phyloP scores from a whole-genome alignment of 345 rosid genomes.

The Aethionema arabicum region DNA sequence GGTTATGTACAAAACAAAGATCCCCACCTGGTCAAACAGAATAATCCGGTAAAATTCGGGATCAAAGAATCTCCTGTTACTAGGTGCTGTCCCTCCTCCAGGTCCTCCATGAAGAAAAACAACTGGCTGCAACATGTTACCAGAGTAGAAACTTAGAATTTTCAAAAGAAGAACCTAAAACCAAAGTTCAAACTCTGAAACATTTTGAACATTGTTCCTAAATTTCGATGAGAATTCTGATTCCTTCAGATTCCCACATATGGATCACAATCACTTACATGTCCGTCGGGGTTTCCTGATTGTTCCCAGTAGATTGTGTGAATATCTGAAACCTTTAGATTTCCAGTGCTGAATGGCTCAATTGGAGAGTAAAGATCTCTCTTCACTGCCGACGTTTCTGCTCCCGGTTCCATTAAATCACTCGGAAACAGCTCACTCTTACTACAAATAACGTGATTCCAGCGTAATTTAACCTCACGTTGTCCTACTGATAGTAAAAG shows the following conservation, averaged over 20 bases:
- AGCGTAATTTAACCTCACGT: not conserved
- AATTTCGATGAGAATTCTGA: not conserved
- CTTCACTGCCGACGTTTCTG: slow-evolving; percentile 41
- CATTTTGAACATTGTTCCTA: not conserved
- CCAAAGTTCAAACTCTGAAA: not conserved
- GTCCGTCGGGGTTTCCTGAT: slow-evolving; percentile 86
- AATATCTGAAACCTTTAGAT: slow-evolving; percentile 75
- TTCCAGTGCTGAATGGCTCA: slow-evolving; percentile 69
- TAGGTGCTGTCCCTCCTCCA: slow-evolving; percentile 90
- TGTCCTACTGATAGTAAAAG: not conserved
- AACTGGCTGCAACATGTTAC: slow-evolving; percentile 63
- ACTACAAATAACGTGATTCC: not conserved
- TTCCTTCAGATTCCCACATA: not conserved
- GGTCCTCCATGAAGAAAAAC: slow-evolving; percentile 98
- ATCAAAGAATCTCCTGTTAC: slow-evolving; percentile 81
- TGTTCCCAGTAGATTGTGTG: slow-evolving; percentile 85
- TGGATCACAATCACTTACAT: slow-evolving; percentile 47
- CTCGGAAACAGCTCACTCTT: slow-evolving; percentile 37
- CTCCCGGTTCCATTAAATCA: slow-evolving; percentile 46
- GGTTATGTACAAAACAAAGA: not conserved
- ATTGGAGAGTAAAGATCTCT: slow-evolving; percentile 55
- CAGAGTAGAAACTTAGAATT: slow-evolving; percentile 15
- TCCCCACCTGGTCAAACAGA: slow-evolving; percentile 80
- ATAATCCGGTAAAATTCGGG: slow-evolving; percentile 77
- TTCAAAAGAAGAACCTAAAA: not conserved